phyloP scores from a whole-genome alignment of 2,329 filamentous ascomycete species.

The Amphichorda felina region DNA sequence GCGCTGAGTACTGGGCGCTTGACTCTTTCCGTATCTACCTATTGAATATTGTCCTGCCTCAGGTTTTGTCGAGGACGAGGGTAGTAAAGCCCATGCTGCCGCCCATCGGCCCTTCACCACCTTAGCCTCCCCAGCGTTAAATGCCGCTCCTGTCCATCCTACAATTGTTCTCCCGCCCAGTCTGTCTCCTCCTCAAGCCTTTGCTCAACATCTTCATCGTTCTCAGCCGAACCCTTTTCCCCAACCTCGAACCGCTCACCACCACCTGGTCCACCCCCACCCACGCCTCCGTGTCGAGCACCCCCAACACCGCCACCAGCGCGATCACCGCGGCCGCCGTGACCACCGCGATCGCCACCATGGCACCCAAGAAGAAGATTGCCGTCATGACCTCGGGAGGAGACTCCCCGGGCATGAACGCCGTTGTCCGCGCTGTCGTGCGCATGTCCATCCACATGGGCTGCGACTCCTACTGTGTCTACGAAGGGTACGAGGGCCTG shows the following conservation, averaged over 20 bases:
- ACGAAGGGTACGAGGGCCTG: constrained; percentile 93
- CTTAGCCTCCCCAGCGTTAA: constrained; percentile 6
- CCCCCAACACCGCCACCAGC: background rate
- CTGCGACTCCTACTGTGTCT: constrained; percentile 70
- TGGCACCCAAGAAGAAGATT: constrained; percentile 54
- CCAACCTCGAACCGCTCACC: constrained; percentile 4
- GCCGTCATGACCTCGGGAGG: constrained; percentile 91
- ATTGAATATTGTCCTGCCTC: no score
- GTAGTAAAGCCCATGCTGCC: no score
- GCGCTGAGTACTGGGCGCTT: no score
- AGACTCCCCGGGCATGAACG: constrained; percentile 93
- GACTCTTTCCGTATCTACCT: no score
- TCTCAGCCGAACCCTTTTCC: constrained; percentile 12
- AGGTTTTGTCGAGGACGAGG: no score
- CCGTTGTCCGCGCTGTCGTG: constrained; percentile 78
- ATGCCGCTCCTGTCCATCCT: constrained; percentile 13
- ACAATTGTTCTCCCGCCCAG: constrained; percentile 15
- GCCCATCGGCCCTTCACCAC: no score
- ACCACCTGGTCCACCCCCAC: no score
- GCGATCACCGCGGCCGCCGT: constrained; percentile 5
- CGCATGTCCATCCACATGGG: constrained; percentile 80
- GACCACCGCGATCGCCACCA: constrained; percentile 11
- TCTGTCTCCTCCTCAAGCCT: constrained; percentile 15
- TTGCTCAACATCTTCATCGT: constrained; percentile 14
- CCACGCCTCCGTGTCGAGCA: background rate